Conservation (phyloP, 345 rosid genomes). For the Camelina laxa region DNA sequence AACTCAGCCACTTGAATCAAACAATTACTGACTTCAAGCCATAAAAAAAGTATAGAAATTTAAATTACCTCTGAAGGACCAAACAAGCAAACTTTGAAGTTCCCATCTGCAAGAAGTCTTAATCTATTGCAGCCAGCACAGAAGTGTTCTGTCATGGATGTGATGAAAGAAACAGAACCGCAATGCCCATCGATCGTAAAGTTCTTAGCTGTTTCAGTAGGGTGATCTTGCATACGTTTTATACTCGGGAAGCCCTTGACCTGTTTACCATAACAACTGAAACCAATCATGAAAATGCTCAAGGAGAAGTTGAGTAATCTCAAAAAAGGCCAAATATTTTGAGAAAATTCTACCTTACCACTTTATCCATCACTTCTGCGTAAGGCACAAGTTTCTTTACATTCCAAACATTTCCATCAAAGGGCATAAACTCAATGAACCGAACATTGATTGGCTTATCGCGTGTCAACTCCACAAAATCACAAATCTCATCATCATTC, state of each 20-base stretch:
- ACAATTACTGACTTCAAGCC: background rate
- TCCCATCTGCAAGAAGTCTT: conserved; percentile 96
- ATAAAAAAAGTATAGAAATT: background rate
- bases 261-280: conserved; percentile 49
- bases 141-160: conserved; percentile 97
- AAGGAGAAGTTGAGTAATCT: conserved; percentile 20
- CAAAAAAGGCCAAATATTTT: conserved; percentile 25
- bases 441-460: conserved; percentile 85
- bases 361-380: conserved; percentile 81
- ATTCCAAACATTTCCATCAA: conserved; percentile 98
- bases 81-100: conserved; percentile 98
- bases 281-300: conserved; percentile 24
- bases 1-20: conserved; percentile 11
- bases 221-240: conserved; percentile 77
- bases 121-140: conserved; percentile 98
- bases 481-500: conserved; percentile 94
- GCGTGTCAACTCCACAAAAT: conserved; percentile 85
- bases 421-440: conserved; percentile 98
- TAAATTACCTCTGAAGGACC: conserved; percentile 83
- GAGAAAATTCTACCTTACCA: conserved; percentile 80
- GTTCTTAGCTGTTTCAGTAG: conserved; percentile 90
- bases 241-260: conserved; percentile 53
- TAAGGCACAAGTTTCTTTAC: conserved; percentile 84
- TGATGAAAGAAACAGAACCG: conserved; percentile 91
- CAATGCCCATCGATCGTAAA: conserved; percentile 78